phyloP scores from a whole-genome alignment of 2,329 filamentous ascomycete species.

The Exophiala mesophila region DNA sequence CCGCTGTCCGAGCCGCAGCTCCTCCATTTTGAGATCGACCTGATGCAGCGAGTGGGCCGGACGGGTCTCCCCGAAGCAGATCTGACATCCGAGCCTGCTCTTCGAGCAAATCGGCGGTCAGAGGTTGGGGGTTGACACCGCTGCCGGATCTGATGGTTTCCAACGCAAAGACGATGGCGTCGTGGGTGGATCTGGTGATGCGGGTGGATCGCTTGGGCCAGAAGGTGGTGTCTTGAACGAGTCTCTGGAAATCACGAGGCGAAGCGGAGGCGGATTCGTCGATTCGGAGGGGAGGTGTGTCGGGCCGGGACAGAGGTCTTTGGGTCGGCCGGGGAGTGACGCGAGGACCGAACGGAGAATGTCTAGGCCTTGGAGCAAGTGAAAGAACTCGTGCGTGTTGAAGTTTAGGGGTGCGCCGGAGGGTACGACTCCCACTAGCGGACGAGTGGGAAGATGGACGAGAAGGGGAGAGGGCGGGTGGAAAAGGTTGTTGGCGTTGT shows the following conservation, averaged over 20 bases:
- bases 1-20: conserved; percentile 38
- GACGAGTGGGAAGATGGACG: conserved; percentile 46
- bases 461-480: conserved; percentile 35
- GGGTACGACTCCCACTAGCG: conserved; percentile 44
- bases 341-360: neutral
- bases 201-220: conserved; percentile 49
- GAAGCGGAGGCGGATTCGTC: conserved; percentile 26
- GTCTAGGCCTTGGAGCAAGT: conserved; percentile 27
- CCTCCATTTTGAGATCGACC: conserved; percentile 55
- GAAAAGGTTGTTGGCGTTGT: conserved; percentile 24
- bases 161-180: conserved; percentile 85
- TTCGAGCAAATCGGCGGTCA: conserved; percentile 79
- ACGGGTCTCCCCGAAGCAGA: conserved; percentile 57
- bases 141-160: conserved; percentile 64
- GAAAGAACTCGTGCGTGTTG: conserved; percentile 41
- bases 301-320: conserved; percentile 24
- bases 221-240: conserved; percentile 43
- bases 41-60: conserved; percentile 43
- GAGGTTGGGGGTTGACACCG: conserved; percentile 53
- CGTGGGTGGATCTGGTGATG: conserved; percentile 78
- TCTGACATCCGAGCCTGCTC: conserved; percentile 92
- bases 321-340: conserved; percentile 25
- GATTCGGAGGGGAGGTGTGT: conserved; percentile 13
- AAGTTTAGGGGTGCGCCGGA: conserved; percentile 51
- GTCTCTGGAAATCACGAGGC: conserved; percentile 32